Evolutionary conservation across 2,329 filamentous ascomycete species (phyloP), one percentile per base, ranked within the genome.

Genomic region (Chalaropsis ovoidea): DNA sequence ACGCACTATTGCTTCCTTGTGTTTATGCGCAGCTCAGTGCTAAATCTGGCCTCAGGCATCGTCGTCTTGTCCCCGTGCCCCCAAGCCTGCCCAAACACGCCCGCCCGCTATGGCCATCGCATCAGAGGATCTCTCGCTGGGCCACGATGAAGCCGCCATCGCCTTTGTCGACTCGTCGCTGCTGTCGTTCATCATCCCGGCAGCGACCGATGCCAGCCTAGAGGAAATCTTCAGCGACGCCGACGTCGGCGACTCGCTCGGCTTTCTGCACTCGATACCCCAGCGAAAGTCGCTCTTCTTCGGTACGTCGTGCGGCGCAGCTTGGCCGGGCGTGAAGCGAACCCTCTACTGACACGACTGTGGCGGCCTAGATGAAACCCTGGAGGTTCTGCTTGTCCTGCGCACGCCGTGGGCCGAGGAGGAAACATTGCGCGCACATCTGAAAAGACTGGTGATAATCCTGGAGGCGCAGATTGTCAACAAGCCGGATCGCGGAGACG

Each of bases 271-370:
- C 63, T 80, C 80, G 19, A 79, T 90, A 71, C 76, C 82, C 54
- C 81, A 84, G 70, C 80, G 88, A 69, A 80, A 86, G 47, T 80
- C 81, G 65, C 77, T 92, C 47, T 87, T 89, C 72, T 90, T 91
- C 72, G 88, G 88, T 90, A 78, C 70, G 82, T 74, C 65, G 17
- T 61, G 8, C 22, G 13, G 22, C 27, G 19, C 42, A 6, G 61
- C n/a, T 19, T 41, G 17, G 27, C 54, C 19, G 6, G 24, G 41
- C 58, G n/a, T 31, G 31, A 31, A 31, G 19, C 41, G 3, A 17
- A 1, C 11, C 8, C 17, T 35, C 8, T 61, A 22, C 42, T 65
- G 43, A 61, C 64, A 13, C 10, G 17, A n/a, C 13, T 27, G 41
- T 24, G 2, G n/a, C 11, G 11, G 5, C 13, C 67, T 76, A 91